Evolutionary conservation across 768 basidiomycete species (phyloP).

Genomic region (Amyloporia xantha): DNA sequence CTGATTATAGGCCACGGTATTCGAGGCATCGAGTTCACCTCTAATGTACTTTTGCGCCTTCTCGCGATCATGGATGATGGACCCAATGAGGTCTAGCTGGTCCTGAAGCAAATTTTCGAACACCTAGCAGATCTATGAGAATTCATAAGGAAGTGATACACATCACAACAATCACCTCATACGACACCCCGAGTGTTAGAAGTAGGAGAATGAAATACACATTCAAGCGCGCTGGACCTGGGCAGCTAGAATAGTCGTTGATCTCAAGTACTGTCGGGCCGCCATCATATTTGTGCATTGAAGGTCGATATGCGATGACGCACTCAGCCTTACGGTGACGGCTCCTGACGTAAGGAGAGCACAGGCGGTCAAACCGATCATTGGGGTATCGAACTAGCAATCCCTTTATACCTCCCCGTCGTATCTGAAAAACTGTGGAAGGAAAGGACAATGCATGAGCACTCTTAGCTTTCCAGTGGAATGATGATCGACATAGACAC

Average conservation of each 20-base stretch:
- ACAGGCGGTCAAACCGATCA: slow-evolving; percentile 5
- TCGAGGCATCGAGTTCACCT: slow-evolving; percentile 11
- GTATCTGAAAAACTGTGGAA: slow-evolving; percentile 17
- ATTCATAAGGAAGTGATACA: background rate
- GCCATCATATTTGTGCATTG: slow-evolving; percentile 15
- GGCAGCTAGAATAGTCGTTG: slow-evolving; percentile 7
- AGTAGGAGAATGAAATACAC: slow-evolving; percentile 9
- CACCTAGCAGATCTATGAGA: background rate
- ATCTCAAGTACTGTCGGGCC: slow-evolving; percentile 14
- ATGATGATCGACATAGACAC: no score
- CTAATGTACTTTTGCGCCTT: slow-evolving; percentile 9
- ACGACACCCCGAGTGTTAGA: slow-evolving; percentile 6
- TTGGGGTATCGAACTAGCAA: slow-evolving; percentile 16
- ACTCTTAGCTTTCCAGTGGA: no score
- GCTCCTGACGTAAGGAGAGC: no score
- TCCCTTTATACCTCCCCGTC: slow-evolving; percentile 15
- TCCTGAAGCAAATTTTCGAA: slow-evolving; percentile 11
- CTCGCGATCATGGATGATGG: slow-evolving; percentile 9
- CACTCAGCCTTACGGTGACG: background rate
- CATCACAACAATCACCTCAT: background rate
- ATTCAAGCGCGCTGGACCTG: slow-evolving; percentile 12
- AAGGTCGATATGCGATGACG: slow-evolving; percentile 6
- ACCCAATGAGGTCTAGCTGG: slow-evolving; percentile 11
- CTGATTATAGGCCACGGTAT: slow-evolving; percentile 1
- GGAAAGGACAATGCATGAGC: no score